A percentile compares a stretch with the other conserved stretches of the same genome.
phyloP scores from a whole-genome alignment of 1,139 yeast species.

The Candida sanyaensis region DNA sequence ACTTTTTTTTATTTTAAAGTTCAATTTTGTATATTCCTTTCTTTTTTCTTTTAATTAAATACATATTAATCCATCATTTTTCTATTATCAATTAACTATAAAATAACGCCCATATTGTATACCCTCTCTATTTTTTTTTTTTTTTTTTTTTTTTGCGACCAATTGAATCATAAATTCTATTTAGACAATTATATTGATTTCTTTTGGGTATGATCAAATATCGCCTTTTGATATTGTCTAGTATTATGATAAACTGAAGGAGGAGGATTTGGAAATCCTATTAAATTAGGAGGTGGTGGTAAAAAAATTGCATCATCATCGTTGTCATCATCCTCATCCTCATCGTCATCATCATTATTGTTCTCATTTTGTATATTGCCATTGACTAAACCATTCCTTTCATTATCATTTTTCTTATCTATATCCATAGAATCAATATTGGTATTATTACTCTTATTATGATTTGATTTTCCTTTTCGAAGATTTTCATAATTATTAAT shows the following conservation, averaged over 20 bases:
- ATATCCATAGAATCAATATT: constrained; percentile 17
- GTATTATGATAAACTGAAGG: constrained; percentile 30
- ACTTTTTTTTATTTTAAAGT: too few relatives aligned
- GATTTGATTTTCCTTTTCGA: constrained; percentile 7
- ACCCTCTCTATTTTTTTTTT: too few relatives aligned
- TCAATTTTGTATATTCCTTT: not conserved
- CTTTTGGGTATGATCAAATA: constrained; percentile 14
- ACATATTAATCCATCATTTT: constrained; percentile 1
- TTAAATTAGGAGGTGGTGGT: constrained; percentile 38
- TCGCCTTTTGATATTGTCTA: constrained; percentile 22
- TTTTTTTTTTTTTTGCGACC: constrained; percentile 1
- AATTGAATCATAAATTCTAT: not conserved
- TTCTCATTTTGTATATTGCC: constrained; percentile 4
- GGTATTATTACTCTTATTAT: constrained; percentile 2
- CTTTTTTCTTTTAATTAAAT: not conserved
- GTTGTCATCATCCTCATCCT: constrained; percentile 14
- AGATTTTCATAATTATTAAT: constrained; percentile 23
- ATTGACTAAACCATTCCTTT: constrained; percentile 9
- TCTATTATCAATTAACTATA: not conserved
- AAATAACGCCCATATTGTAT: not conserved
- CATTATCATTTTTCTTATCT: constrained; percentile 20
- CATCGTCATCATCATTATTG: constrained; percentile 15
- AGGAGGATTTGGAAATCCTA: constrained; percentile 37
- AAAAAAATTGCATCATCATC: constrained; percentile 20
- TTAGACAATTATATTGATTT: not conserved